Percentiles rank a stretch among this genome's conserved stretches.
Evolutionary conservation across 2,329 filamentous ascomycete species (phyloP).

Genomic region (Epichloe sylvatica): DNA sequence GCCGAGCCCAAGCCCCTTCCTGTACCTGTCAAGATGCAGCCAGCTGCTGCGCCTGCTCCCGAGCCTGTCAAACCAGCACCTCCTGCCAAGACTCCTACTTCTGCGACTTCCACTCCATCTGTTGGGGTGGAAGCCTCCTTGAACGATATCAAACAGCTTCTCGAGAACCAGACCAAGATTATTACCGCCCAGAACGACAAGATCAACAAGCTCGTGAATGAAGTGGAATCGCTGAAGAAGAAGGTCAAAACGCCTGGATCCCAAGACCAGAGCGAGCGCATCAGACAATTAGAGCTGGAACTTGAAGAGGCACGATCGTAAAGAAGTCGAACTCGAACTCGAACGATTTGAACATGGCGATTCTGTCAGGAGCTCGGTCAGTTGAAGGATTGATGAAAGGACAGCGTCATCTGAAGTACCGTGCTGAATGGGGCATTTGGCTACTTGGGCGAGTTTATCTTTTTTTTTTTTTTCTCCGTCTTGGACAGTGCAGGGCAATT

Average conservation of each 20-base stretch:
- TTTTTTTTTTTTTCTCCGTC: background rate
- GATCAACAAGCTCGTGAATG: slow-evolving; percentile 53
- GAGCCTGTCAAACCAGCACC: slow-evolving; percentile 18
- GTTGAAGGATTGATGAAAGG: too few relatives aligned
- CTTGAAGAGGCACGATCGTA: slow-evolving; percentile 49
- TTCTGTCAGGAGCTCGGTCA: too few relatives aligned
- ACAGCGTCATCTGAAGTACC: too few relatives aligned
- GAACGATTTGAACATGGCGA: background rate
- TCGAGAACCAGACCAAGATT: slow-evolving; percentile 64
- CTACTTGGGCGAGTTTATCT: background rate
- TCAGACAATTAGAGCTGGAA: slow-evolving; percentile 53
- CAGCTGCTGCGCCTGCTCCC: slow-evolving; percentile 10
- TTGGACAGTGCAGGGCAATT: background rate
- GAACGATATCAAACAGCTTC: slow-evolving; percentile 60
- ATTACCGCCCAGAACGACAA: slow-evolving; percentile 66
- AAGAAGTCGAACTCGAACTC: background rate
- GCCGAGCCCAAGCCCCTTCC: slow-evolving; percentile 28
- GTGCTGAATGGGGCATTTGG: too few relatives aligned
- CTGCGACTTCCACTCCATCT: slow-evolving; percentile 18
- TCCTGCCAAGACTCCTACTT: slow-evolving; percentile 16
- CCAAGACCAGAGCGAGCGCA: slow-evolving; percentile 53
- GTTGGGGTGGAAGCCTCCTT: slow-evolving; percentile 48
- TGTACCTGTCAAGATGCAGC: slow-evolving; percentile 18
- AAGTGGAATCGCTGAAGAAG: slow-evolving; percentile 71
- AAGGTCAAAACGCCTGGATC: slow-evolving; percentile 41